These are phyloP conservation scores for Trichosporon faecale DNA, from an alignment of 1,284 basidiomycete genomes.

Conservation along the genomic window DNA sequence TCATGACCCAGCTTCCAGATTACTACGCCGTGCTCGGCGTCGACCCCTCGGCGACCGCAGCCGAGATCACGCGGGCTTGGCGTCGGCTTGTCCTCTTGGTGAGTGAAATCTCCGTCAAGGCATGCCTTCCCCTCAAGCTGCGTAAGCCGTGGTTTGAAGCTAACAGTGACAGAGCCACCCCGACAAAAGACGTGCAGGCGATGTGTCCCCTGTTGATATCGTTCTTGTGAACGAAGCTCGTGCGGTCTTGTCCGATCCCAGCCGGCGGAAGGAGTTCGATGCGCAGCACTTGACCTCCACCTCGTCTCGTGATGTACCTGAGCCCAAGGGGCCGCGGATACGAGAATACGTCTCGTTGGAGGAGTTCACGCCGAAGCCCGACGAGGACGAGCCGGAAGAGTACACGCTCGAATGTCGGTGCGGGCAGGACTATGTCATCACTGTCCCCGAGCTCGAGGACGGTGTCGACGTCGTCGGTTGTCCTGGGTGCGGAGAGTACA, in stretches of 20 bases:
- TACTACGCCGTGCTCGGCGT: conserved; percentile 46
- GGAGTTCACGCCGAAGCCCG: conserved; percentile 32
- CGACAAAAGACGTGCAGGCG: conserved; percentile 30
- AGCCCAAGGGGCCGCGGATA: conserved; percentile 19
- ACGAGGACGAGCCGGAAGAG: conserved; percentile 29
- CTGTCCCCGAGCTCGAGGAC: conserved; percentile 48
- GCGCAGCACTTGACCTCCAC: neutral
- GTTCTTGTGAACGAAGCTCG: conserved; percentile 49
- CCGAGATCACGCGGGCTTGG: conserved; percentile 46
- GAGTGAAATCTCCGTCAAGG: conserved; percentile 10
- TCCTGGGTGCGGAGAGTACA: conserved; percentile 53
- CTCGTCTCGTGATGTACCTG: neutral
- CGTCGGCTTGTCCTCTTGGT: conserved; percentile 42
- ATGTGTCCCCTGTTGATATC: conserved; percentile 27
- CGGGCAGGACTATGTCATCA: conserved; percentile 47
- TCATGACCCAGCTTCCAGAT: conserved; percentile 26
- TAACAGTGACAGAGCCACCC: conserved; percentile 40
- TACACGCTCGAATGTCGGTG: conserved; percentile 53
- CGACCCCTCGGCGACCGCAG: conserved; percentile 27
- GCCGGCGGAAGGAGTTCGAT: conserved; percentile 22
- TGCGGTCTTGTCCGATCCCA: conserved; percentile 41
- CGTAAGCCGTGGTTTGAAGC: neutral
- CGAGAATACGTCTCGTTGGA: conserved; percentile 42
- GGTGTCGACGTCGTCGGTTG: conserved; percentile 53
- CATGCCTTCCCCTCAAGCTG: neutral